These are phyloP conservation scores for Takakia lepidozioides DNA, from an alignment of 225 moss, liverwort and hornwort genomes.

Conservation along the genomic window DNA sequence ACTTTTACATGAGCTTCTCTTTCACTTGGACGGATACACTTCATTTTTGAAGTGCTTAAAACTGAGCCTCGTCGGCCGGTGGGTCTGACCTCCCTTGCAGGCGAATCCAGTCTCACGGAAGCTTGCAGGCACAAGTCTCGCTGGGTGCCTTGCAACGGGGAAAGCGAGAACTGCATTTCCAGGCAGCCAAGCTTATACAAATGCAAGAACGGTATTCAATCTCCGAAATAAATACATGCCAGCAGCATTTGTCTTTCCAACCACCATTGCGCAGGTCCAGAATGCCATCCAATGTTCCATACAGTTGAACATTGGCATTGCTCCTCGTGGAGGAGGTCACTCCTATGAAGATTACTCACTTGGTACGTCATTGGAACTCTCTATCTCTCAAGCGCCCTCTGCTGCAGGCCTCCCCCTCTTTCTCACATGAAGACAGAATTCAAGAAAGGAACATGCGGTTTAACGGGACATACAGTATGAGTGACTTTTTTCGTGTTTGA, in stretches of 20 bases:
- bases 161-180: constrained; percentile 56
- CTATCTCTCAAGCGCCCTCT: too few species aligned
- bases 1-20: too few species aligned
- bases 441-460: too few species aligned
- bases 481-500: too few species aligned
- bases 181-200: constrained; percentile 38
- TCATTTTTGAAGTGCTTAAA: too few species aligned
- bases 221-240: constrained; percentile 39
- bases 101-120: too few species aligned
- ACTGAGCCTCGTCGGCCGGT: too few species aligned
- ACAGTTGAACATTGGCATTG: constrained; percentile 47
- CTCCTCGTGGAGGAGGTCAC: constrained; percentile 75
- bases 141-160: constrained; percentile 30
- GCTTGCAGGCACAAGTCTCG: constrained; percentile 29
- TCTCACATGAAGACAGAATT: too few species aligned
- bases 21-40: too few species aligned
- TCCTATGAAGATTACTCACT: constrained; percentile 71
- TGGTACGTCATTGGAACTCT: constrained; percentile 15
- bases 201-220: constrained; percentile 35
- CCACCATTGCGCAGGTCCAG: constrained; percentile 62
- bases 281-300: constrained; percentile 54
- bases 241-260: constrained; percentile 67
- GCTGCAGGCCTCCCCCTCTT: too few species aligned
- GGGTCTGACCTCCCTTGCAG: too few species aligned
- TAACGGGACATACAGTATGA: too few species aligned